Evolutionary conservation across 1,139 yeast genomes (phyloP), one percentile per base, ranked within the genome.

Genomic region (Suhomyces kunorum): DNA sequence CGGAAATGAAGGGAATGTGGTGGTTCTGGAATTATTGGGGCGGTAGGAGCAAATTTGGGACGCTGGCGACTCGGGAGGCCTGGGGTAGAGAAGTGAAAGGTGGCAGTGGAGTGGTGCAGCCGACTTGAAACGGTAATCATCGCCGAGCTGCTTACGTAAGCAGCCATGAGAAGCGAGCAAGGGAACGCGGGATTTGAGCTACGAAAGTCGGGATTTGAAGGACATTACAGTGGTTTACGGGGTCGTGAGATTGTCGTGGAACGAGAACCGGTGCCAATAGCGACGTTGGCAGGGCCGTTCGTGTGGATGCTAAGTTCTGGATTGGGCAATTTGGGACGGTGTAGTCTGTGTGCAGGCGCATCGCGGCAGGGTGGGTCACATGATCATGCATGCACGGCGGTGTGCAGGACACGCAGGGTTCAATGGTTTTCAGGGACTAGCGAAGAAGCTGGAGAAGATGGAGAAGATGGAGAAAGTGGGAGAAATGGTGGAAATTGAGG

Each of bases 141-240:
- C 40, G 32, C 39, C 43, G 43, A 40, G 34, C 6, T 12, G 34
- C 15, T 39, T 32, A 39, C 39, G 36, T 39, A 39, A 39, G 24
- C 24, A 9, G 24, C 8, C 12, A 7, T 20, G n/a, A n/a, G 24
- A 6, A 2, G n/a, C 8, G 3, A n/a, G 24, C n/a, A 7, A 7
- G 4, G 22, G 22, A 11, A n/a, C n/a, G n/a, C n/a, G n/a, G n/a
- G n/a, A n/a, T n/a, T n/a, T n/a, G n/a, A n/a, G n/a, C n/a, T n/a
- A n/a, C n/a, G n/a, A n/a, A n/a, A n/a, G n/a, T n/a, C 24, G 24
- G 24, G 24, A 20, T 2, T 6, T 5, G 8, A 11, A n/a, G 24
- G 24, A 9, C 8, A 20, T n/a, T n/a, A n/a, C n/a, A n/a, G n/a
- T n/a, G n/a, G n/a, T n/a, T n/a, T n/a, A n/a, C n/a, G 24, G 24